phyloP scores from a whole-genome alignment of 148 eudicot species.

The Cornus suecica region DNA sequence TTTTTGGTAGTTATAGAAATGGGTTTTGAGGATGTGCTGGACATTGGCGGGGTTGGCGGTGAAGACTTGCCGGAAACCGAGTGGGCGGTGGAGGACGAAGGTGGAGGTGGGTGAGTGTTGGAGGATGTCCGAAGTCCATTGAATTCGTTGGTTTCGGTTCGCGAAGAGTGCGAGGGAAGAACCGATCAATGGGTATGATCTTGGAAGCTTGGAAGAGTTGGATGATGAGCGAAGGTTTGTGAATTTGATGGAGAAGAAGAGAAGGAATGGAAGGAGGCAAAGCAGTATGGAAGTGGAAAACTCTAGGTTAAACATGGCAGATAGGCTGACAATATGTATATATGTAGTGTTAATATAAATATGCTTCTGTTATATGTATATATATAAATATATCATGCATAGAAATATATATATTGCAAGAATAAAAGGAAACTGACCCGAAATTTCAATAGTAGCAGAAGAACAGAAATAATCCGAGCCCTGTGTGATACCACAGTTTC shows the following conservation, averaged over 20 bases:
- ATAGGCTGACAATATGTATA: no score
- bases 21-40: constrained; percentile 33
- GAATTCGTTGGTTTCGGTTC: constrained; percentile 18
- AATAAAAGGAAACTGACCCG: no score
- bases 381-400: no score
- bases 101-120: constrained; percentile 15
- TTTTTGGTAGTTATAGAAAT: constrained; percentile 27
- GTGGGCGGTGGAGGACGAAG: constrained; percentile 26
- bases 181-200: constrained; percentile 36
- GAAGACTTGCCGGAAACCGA: constrained; percentile 22
- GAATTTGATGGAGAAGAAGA: constrained; percentile 13
- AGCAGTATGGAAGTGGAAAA: constrained; percentile 7
- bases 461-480: no score
- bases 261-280: constrained; percentile 11
- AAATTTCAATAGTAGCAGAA: no score
- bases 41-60: constrained; percentile 32
- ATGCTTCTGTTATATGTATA: no score
- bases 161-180: constrained; percentile 15
- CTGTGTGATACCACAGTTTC: no score
- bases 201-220: constrained; percentile 15
- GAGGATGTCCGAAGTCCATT: constrained; percentile 32
- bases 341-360: no score
- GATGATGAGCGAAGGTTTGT: neutral
- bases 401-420: no score
- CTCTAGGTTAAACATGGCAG: constrained; percentile 6